phyloP scores from a whole-genome alignment of 768 basidiomycete species.

The Russula ochroleuca region DNA sequence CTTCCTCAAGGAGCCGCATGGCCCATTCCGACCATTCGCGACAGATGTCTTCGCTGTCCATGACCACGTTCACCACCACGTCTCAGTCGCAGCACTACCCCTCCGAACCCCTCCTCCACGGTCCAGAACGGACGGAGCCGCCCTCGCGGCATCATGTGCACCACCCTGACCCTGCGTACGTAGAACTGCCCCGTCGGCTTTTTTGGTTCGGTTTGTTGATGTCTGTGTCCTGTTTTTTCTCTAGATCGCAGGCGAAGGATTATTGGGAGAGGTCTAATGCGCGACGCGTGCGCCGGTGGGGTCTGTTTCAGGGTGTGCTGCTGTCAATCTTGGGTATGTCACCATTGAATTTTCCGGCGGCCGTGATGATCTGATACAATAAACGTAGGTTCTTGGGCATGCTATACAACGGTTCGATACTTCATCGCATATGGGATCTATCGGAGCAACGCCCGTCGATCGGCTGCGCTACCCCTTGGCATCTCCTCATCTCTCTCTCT shows the following conservation, averaged over 20 bases:
- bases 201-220: constrained; percentile 23
- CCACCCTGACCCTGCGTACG: constrained; percentile 37
- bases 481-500: constrained; percentile 43
- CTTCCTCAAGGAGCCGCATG: constrained; percentile 1
- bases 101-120: constrained; percentile 34
- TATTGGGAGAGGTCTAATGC: constrained; percentile 32
- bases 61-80: constrained; percentile 32
- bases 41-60: constrained; percentile 33
- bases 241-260: constrained; percentile 34
- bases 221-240: constrained; percentile 27
- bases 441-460: constrained; percentile 40
- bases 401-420: constrained; percentile 62
- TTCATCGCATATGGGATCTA: constrained; percentile 52
- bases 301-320: constrained; percentile 32
- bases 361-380: background rate
- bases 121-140: constrained; percentile 38
- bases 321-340: constrained; percentile 38
- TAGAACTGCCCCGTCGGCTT: constrained; percentile 26
- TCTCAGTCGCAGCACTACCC: constrained; percentile 32
- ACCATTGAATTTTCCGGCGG: constrained; percentile 7
- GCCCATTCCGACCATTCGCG: constrained; percentile 29
- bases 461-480: constrained; percentile 46
- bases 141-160: constrained; percentile 40
- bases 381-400: constrained; percentile 51
- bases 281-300: constrained; percentile 37